These are phyloP conservation scores for Corylus americana DNA, from an alignment of 306 rosid genomes.

Conservation along the genomic window DNA sequence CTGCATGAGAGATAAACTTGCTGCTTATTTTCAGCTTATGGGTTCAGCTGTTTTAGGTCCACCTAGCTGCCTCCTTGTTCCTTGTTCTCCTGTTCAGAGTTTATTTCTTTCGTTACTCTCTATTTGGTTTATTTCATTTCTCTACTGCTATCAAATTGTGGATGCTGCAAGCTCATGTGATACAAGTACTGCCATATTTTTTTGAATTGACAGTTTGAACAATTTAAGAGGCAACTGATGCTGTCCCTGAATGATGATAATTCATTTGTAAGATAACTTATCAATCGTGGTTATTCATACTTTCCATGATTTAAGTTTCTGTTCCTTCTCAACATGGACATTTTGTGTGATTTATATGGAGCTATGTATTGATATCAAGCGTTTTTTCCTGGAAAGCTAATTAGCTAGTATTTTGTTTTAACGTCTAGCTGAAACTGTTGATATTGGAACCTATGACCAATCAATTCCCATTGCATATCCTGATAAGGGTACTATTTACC, in stretches of 20 bases:
- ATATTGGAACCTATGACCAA: constrained; percentile 92
- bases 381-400: constrained; percentile 5
- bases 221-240: constrained; percentile 89
- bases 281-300: constrained; percentile 15
- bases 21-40: not conserved
- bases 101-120: constrained; percentile 4
- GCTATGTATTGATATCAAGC: not conserved
- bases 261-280: constrained; percentile 60
- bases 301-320: constrained; percentile 16
- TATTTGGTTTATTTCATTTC: not conserved
- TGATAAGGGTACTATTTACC: constrained; percentile 59
- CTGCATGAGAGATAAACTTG: not conserved
- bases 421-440: constrained; percentile 83
- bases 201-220: constrained; percentile 67
- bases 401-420: constrained; percentile 8
- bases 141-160: not conserved
- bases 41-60: not conserved
- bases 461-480: constrained; percentile 86
- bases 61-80: not conserved
- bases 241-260: constrained; percentile 81
- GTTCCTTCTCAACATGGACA: constrained; percentile 3
- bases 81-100: not conserved
- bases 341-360: not conserved
- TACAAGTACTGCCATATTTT: constrained; percentile 2
- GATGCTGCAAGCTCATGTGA: not conserved